Base-by-base conservation (phyloP, 257 asterid species). In the Solanum rostratum region DNA sequence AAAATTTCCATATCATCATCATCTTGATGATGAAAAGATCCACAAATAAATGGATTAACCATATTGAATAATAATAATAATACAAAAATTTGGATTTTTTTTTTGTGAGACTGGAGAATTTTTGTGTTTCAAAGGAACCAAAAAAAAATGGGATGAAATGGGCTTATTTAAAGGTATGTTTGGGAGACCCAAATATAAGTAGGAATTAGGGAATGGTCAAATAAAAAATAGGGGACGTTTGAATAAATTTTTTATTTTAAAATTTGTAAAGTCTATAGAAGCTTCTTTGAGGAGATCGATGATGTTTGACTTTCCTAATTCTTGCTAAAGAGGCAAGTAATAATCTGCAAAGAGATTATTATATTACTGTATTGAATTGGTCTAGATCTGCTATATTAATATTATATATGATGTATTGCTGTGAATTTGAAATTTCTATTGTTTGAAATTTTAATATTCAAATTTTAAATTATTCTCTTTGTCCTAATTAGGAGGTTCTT, bases 21-120 rank as follows among this genome's bases (percentile, higher is more conserved):
- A 50, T 87, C 86, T 24, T 84, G 89, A 85, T 85, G 86, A 68
- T 88, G 79, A 46, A 91, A 94, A 50, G 87, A 90, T 12, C 97
- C 94, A 65, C 98, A 94, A 59, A 92, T 86, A 89, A 92, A 92
- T 85, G 90, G 87, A 68, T 84, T 88, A 22, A 87, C 79, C 88
- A 78, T 86, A 27, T 4, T 50, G 41, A 24, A 2, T 13, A 50
- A 9, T n/a, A 22, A 2, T 59, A 27, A 43, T 37, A 83, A 22
- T 33, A 12, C 20, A 49, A 49, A 19, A 27, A 0, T 0, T 63
- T 29, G 55, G 24, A 24, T 55, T 90, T 66, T 76, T 66, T 29
- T 22, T 13, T 66, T 7, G 70, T 76, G 30, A 81, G 30, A 81
- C 19, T 85, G 73, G 33, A 46, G 70, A 52, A 57, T 69, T 65